A percentile compares a stretch with the other conserved stretches of the same genome.
Evolutionary conservation across 192 early-diverging fungal genomes (phyloP).

Genomic region (Diversispora eburnea): DNA sequence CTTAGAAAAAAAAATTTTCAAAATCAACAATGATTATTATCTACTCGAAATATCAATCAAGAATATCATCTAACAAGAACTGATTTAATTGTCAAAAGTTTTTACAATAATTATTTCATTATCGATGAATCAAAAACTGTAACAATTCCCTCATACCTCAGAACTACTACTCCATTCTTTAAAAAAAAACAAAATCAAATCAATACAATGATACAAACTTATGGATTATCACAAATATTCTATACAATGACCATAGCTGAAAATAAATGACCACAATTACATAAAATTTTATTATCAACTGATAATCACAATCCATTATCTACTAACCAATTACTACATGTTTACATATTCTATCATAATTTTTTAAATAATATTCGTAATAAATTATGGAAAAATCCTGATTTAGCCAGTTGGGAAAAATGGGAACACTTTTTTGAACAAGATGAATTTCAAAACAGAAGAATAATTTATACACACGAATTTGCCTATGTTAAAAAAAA

Average conservation of each 20-base stretch:
- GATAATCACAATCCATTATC: neutral
- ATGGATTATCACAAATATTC: slow-evolving; percentile 4
- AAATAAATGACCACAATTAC: slow-evolving; percentile 1
- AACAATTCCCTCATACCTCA: neutral
- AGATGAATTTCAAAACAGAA: neutral
- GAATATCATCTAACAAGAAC: neutral
- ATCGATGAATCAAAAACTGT: neutral
- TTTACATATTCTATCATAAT: neutral
- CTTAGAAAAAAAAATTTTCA: neutral
- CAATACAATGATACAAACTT: neutral
- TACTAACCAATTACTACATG: neutral
- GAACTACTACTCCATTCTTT: neutral
- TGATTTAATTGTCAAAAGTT: neutral
- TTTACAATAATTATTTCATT: neutral
- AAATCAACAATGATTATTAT: neutral
- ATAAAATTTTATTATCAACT: neutral
- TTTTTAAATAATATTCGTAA: too few relatives aligned
- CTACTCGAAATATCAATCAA: neutral
- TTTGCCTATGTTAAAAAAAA: neutral
- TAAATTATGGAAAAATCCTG: neutral
- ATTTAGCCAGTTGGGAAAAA: neutral
- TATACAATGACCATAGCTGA: slow-evolving; percentile 5
- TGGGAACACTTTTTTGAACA: neutral
- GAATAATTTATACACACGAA: neutral
- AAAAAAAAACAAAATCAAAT: slow-evolving; percentile 1